Evolutionary conservation across 225 moss, liverwort and hornwort species (phyloP).

Genomic region (Neckera pumila): DNA sequence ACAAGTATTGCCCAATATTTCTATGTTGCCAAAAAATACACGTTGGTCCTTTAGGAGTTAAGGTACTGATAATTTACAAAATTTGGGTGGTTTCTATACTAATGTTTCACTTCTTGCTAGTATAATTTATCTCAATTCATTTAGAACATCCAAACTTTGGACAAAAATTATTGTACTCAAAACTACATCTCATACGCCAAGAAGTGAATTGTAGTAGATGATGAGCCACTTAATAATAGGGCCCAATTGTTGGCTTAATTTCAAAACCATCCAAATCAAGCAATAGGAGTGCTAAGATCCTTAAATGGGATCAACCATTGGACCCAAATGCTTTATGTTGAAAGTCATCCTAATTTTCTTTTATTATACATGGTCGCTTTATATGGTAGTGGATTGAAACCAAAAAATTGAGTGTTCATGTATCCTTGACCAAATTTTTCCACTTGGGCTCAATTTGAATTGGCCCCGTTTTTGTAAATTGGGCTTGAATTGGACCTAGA

Average conservation of each 20-base stretch:
- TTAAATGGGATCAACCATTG: background rate
- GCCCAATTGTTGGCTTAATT: background rate
- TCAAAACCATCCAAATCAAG: background rate
- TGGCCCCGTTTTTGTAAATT: background rate
- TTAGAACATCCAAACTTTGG: too few species aligned
- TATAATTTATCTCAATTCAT: too few species aligned
- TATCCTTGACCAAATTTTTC: background rate
- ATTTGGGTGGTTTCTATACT: too few species aligned
- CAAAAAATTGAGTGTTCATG: background rate
- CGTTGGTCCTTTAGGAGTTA: too few species aligned
- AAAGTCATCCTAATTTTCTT: background rate
- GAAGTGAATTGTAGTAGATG: too few species aligned
- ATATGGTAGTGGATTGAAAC: background rate
- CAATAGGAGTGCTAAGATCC: background rate
- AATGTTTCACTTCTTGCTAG: too few species aligned
- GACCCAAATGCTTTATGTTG: background rate
- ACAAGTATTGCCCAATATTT: too few species aligned
- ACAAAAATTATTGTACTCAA: too few species aligned
- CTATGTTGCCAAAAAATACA: too few species aligned
- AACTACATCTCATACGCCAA: too few species aligned
- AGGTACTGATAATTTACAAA: too few species aligned
- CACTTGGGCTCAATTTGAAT: background rate
- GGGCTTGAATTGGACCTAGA: accelerated
- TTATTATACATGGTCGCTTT: background rate
- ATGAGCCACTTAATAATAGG: too few species aligned